phyloP scores from a whole-genome alignment of 1,139 yeast genomes.

The Kodamaea alishanica region DNA sequence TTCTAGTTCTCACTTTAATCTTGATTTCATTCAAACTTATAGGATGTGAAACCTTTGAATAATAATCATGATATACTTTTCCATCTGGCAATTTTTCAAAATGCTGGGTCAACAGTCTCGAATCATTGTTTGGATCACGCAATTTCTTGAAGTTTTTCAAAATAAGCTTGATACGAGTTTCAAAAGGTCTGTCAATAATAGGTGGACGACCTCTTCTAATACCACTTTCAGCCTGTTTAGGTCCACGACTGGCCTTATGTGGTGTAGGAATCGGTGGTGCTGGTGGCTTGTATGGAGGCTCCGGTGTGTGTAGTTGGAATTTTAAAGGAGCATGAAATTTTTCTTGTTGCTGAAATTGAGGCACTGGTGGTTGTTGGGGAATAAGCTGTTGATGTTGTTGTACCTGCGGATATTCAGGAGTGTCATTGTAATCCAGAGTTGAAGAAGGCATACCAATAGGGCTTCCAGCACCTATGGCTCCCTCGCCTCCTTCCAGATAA shows the following conservation, averaged over 20 bases:
- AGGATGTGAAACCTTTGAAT: constrained; percentile 60
- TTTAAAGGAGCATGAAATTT: constrained; percentile 8
- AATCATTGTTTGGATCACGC: constrained; percentile 49
- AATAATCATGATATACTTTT: constrained; percentile 64
- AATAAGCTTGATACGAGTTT: constrained; percentile 83
- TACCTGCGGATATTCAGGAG: no score
- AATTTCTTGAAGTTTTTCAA: constrained; percentile 77
- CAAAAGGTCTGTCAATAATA: constrained; percentile 90
- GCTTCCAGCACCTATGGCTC: not conserved
- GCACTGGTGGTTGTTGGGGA: not conserved
- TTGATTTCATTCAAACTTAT: constrained; percentile 79
- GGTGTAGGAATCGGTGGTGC: not conserved
- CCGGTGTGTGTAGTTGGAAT: constrained; percentile 9
- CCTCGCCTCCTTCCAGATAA: constrained; percentile 2
- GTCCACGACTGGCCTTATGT: constrained; percentile 7
- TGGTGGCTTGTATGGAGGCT: constrained; percentile 3
- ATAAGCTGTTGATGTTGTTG: no score
- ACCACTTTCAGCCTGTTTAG: constrained; percentile 48
- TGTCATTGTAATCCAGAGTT: no score
- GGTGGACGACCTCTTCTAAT: constrained; percentile 93
- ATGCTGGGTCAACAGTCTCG: constrained; percentile 47
- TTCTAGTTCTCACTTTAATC: constrained; percentile 81
- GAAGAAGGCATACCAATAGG: no score
- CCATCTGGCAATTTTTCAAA: constrained; percentile 85
- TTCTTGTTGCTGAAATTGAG: constrained; percentile 4